phyloP scores from a whole-genome alignment of 208 protist species.

The Leptomonas pyrrhocoris region DNA sequence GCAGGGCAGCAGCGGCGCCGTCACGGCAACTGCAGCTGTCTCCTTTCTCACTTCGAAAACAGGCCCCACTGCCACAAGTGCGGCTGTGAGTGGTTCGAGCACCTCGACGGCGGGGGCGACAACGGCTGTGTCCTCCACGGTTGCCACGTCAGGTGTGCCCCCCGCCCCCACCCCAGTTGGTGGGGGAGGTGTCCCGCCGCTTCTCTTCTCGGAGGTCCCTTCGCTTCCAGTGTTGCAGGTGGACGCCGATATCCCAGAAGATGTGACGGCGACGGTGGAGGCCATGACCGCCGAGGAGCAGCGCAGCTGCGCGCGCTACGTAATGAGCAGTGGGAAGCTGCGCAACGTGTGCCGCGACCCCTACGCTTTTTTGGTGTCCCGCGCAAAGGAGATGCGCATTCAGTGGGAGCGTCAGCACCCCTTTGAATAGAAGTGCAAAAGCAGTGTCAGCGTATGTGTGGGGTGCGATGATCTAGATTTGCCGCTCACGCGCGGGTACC shows the following conservation, averaged over 20 bases:
- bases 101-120: too few relatives aligned
- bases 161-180: background rate
- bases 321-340: slow-evolving; percentile 81
- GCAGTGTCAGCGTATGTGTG: too few relatives aligned
- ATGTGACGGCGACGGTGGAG: slow-evolving; percentile 3
- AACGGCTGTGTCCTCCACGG: too few relatives aligned
- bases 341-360: slow-evolving; percentile 78
- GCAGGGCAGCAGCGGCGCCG: background rate
- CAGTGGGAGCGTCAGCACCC: slow-evolving; percentile 35
- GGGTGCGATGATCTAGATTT: too few relatives aligned
- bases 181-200: slow-evolving; percentile 19
- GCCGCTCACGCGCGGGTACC: too few relatives aligned
- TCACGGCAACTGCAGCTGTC: background rate
- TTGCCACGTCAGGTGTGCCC: too few relatives aligned
- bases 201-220: slow-evolving; percentile 20
- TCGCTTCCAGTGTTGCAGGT: slow-evolving; percentile 30
- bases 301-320: slow-evolving; percentile 56
- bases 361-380: slow-evolving; percentile 66
- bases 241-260: slow-evolving; percentile 12
- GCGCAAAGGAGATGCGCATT: slow-evolving; percentile 42
- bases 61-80: too few relatives aligned
- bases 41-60: too few relatives aligned
- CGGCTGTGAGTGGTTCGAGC: too few relatives aligned
- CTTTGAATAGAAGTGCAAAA: slow-evolving; percentile 12
- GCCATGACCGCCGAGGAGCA: slow-evolving; percentile 49